A percentile compares a stretch with the other conserved stretches of the same genome.
Conservation (phyloP, 2,329 filamentous ascomycete genomes). For the Chaetomiaceae sp. region DNA sequence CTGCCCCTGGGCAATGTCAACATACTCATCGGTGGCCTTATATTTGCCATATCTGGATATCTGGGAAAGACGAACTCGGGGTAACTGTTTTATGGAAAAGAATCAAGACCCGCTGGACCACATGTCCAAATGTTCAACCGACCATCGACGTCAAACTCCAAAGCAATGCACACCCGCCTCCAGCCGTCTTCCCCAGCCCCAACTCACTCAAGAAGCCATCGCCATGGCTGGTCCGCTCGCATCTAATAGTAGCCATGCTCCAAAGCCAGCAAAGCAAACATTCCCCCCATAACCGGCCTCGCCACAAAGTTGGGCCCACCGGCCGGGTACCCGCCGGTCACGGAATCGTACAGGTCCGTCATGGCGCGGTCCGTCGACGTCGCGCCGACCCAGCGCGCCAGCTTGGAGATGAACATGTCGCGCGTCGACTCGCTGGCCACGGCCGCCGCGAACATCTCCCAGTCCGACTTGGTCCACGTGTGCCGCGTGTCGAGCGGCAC, state of each 20-base stretch:
- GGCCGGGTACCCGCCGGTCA: conserved; percentile 61
- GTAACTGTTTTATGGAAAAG: no score
- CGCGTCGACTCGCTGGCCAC: conserved; percentile 60
- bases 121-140: neutral
- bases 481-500: conserved; percentile 78
- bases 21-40: no score
- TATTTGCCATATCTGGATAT: no score
- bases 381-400: conserved; percentile 71
- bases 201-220: neutral
- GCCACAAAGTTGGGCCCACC: conserved; percentile 62
- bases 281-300: conserved; percentile 72
- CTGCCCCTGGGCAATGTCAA: no score
- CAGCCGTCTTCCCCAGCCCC: no score
- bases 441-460: conserved; percentile 82
- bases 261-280: conserved; percentile 74
- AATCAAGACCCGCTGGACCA: no score
- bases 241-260: conserved; percentile 9
- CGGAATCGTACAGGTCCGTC: conserved; percentile 73
- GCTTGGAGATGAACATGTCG: conserved; percentile 60
- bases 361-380: conserved; percentile 67
- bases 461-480: conserved; percentile 80
- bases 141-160: conserved; percentile 1
- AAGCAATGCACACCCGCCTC: conserved; percentile 2
- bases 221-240: neutral
- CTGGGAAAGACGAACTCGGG: no score